Evolutionary conservation across 2,329 filamentous ascomycete genomes (phyloP).

Genomic region (Didymella sp.): DNA sequence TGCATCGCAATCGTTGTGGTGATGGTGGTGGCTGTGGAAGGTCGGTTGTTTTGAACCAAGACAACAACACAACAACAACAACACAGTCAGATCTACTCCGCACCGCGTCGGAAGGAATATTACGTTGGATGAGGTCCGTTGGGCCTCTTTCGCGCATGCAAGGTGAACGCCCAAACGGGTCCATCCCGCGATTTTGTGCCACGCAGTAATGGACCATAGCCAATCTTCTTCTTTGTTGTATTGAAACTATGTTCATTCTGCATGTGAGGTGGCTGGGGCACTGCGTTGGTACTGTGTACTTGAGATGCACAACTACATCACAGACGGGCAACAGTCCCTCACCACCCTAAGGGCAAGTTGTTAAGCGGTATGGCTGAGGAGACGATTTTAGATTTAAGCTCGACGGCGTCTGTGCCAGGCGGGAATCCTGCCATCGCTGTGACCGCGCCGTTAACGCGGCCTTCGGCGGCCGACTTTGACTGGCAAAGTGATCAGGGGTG

Average conservation of each 20-base stretch:
- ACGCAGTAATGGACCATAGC: neutral
- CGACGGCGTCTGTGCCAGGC: slow-evolving; percentile 27
- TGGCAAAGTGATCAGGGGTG: slow-evolving; percentile 16
- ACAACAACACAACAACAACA: slow-evolving; percentile 17
- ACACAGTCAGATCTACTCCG: slow-evolving; percentile 18
- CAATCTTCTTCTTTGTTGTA: slow-evolving; percentile 1
- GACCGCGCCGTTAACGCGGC: slow-evolving; percentile 32
- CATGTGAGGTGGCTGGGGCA: slow-evolving; percentile 16
- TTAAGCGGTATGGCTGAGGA: slow-evolving; percentile 15
- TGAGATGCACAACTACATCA: slow-evolving; percentile 26
- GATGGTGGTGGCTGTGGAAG: slow-evolving; percentile 12
- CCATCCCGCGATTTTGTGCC: slow-evolving; percentile 30
- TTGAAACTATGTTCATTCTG: slow-evolving; percentile 12
- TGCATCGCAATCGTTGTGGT: slow-evolving; percentile 1
- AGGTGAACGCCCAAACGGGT: slow-evolving; percentile 28
- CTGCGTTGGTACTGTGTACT: slow-evolving; percentile 9
- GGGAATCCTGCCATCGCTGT: slow-evolving; percentile 29
- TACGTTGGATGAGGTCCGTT: slow-evolving; percentile 15
- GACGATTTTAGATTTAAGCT: slow-evolving; percentile 27
- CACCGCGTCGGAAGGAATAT: slow-evolving; percentile 15
- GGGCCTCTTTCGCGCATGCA: slow-evolving; percentile 11
- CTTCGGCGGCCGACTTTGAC: slow-evolving; percentile 27
- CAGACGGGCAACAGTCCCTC: slow-evolving; percentile 11
- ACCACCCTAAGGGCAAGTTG: neutral
- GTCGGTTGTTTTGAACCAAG: slow-evolving; percentile 1